Conservation (phyloP, 176 grass and related monocot species). For the Oryza nivara region DNA sequence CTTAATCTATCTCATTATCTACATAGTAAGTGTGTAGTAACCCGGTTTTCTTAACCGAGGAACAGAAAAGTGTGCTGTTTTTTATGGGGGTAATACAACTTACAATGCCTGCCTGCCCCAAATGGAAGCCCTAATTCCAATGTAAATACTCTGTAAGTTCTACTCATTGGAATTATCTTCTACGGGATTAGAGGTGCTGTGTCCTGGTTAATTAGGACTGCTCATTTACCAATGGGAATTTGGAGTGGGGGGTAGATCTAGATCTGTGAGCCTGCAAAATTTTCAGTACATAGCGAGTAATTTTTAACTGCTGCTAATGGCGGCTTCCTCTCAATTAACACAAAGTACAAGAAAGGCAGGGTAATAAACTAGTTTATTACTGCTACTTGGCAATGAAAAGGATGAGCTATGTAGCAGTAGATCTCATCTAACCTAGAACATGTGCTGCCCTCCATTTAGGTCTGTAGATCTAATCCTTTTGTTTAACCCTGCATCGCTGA, state of each 20-base stretch:
- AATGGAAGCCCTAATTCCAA: slow-evolving; percentile 64
- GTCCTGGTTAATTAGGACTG: slow-evolving; percentile 58
- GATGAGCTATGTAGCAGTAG: slow-evolving; percentile 34
- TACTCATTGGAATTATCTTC: slow-evolving; percentile 66
- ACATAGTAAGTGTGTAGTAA: neutral
- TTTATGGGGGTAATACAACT: slow-evolving; percentile 36
- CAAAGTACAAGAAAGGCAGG: slow-evolving; percentile 53
- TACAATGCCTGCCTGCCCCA: slow-evolving; percentile 48
- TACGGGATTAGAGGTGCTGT: slow-evolving; percentile 56
- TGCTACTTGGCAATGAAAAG: slow-evolving; percentile 41
- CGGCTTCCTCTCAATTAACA: slow-evolving; percentile 56
- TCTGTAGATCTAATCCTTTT: slow-evolving; percentile 45
- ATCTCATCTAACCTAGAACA: slow-evolving; percentile 49
- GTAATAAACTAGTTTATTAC: slow-evolving; percentile 34
- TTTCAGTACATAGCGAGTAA: slow-evolving; percentile 14
- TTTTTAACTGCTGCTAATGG: slow-evolving; percentile 49
- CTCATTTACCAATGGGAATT: slow-evolving; percentile 74
- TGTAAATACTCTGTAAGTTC: slow-evolving; percentile 66
- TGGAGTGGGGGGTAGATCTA: slow-evolving; percentile 57
- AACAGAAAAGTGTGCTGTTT: slow-evolving; percentile 34
- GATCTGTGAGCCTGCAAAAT: slow-evolving; percentile 53
- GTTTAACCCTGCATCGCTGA: slow-evolving; percentile 47
- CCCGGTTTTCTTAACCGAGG: slow-evolving; percentile 31
- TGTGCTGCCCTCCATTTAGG: slow-evolving; percentile 49
- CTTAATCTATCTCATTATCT: neutral